A percentile compares a stretch with the other conserved stretches of the same genome.
These are phyloP conservation scores for Vitis cinerea DNA, from an alignment of 164 flowering plant genomes.

Conservation along the genomic window DNA sequence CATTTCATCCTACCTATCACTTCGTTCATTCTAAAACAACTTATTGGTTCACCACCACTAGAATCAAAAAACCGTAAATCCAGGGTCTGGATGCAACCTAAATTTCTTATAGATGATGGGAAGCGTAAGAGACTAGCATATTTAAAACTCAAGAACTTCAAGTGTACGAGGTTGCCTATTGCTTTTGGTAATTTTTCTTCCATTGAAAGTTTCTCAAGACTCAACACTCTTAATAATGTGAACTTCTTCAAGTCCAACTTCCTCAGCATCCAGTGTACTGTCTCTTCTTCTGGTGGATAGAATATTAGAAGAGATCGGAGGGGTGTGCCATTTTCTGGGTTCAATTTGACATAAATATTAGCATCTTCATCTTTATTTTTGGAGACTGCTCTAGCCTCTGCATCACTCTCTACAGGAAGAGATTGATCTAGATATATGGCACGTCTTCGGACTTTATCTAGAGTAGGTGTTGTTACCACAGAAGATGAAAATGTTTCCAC, in stretches of 20 bases:
- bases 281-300: no score
- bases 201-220: not conserved
- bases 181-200: not conserved
- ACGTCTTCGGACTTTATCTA: conserved; percentile 10
- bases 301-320: no score
- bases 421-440: not conserved
- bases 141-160: conserved; percentile 24
- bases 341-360: no score
- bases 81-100: conserved; percentile 19
- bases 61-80: not conserved
- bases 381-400: not conserved
- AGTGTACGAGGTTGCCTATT: conserved; percentile 21
- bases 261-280: no score
- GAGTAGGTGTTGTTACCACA: not conserved
- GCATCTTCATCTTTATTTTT: no score
- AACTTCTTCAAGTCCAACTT: not conserved
- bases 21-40: not conserved
- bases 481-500: not conserved
- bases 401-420: no score
- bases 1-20: conserved; percentile 19
- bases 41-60: no score
- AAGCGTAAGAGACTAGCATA: not conserved
- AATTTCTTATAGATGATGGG: conserved; percentile 20
- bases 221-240: conserved; percentile 15
- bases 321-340: no score